These are phyloP conservation scores for Helotiales sp. DNA, from an alignment of 2,329 filamentous ascomycete species.

Conservation along the genomic window DNA sequence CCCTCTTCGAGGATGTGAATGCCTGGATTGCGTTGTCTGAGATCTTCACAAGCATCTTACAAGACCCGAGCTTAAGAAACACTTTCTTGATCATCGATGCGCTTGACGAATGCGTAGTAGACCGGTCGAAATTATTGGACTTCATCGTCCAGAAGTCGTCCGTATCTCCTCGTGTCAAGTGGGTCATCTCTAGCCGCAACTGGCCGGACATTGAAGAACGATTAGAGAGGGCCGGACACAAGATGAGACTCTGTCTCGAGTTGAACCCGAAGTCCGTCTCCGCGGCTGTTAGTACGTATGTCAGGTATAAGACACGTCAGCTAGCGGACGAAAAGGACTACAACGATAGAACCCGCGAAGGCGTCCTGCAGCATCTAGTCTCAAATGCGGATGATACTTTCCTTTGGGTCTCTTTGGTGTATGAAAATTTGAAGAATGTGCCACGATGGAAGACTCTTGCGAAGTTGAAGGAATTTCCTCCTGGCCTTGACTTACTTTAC, in stretches of 20 bases:
- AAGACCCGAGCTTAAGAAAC: constrained; percentile 48
- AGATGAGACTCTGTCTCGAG: constrained; percentile 45
- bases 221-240: constrained; percentile 36
- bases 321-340: constrained; percentile 32
- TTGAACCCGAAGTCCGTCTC: constrained; percentile 45
- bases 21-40: constrained; percentile 45
- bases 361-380: background rate
- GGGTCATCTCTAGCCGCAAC: constrained; percentile 53
- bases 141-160: constrained; percentile 41
- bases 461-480: constrained; percentile 27
- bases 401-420: constrained; percentile 52
- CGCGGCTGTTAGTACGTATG: constrained; percentile 46
- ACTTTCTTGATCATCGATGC: no score
- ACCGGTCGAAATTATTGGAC: constrained; percentile 43
- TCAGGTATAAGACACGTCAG: constrained; percentile 43
- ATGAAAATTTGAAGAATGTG: no score
- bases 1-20: no score
- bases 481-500: constrained; percentile 38
- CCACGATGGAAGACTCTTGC: no score
- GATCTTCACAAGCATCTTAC: constrained; percentile 49
- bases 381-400: constrained; percentile 48
- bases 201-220: constrained; percentile 44
- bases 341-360: background rate
- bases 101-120: constrained; percentile 51
- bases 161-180: constrained; percentile 44